These are phyloP conservation scores for Ceratocystiopsis minuta DNA, from an alignment of 2,329 filamentous ascomycete genomes.

Conservation along the genomic window DNA sequence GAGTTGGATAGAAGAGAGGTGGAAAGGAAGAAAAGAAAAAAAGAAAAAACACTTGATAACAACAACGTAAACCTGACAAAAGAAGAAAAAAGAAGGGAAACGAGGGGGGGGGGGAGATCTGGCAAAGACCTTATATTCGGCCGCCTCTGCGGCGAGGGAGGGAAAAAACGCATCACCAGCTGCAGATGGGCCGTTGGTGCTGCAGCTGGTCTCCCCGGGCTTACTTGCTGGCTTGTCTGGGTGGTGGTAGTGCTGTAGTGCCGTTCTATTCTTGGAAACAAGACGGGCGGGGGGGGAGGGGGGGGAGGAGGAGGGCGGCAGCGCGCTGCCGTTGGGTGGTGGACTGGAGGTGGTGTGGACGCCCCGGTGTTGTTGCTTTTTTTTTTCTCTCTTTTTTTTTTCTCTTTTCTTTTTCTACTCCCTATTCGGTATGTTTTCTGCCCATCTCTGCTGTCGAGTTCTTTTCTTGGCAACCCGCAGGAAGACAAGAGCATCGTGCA, in stretches of 20 bases:
- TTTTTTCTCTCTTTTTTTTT: conserved; percentile 9
- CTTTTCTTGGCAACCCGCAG: too few relatives aligned
- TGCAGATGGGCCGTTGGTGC: too few relatives aligned
- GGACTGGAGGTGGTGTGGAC: neutral
- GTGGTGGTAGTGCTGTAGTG: too few relatives aligned
- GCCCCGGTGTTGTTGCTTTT: conserved; percentile 2
- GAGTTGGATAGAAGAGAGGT: neutral
- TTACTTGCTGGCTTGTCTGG: too few relatives aligned
- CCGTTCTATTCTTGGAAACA: conserved; percentile 26
- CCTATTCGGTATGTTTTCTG: too few relatives aligned
- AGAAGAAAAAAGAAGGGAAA: conserved; percentile 10
- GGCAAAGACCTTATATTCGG: conserved; percentile 10
- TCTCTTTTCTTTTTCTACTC: conserved; percentile 3
- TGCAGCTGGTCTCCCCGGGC: too few relatives aligned
- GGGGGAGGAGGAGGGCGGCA: conserved; percentile 1
- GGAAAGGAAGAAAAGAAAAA: neutral
- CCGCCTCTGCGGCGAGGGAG: too few relatives aligned
- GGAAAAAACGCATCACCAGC: too few relatives aligned
- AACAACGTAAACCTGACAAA: conserved; percentile 19
- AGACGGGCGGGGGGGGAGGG: conserved; percentile 8
- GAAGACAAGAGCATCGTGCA: too few relatives aligned
- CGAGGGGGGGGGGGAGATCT: conserved; percentile 10
- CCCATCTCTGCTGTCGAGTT: too few relatives aligned
- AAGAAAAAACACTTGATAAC: conserved; percentile 4
- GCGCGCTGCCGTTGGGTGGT: conserved; percentile 2